Base-by-base conservation (phyloP, 2,329 filamentous ascomycete genomes). In the Phoma sp. region DNA sequence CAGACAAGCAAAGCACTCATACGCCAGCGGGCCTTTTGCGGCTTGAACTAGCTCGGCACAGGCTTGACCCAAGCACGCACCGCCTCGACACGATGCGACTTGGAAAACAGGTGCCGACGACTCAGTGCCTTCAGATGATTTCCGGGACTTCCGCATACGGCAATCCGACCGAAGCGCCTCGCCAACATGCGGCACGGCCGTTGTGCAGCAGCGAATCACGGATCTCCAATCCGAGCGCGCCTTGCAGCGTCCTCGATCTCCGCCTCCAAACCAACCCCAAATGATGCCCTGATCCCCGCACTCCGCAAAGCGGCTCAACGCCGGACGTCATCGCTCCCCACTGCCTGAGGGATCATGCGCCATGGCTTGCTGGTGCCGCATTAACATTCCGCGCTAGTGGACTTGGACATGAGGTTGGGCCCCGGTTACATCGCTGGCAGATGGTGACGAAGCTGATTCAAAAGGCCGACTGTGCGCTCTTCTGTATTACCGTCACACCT, bases 271-370 rank as follows among this genome's bases (percentile, higher is more conserved):
- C 52, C 46, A 50, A 25, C 9, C 46, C 52, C 30, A 49, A 50
- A 50, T 47, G 52, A 50, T 42, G 42, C 32, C 27, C 24, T 32
- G 32, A 55, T 47, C 52, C 52, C 52, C 52, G 52, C 52, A 45
- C 52, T 55, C 52, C 52, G 37, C 52, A 55, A 38, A 41, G 52
- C 52, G 52, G 52, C 52, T 55, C 52, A 50, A 50, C 36, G 13
- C 27, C 9, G 18, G 52, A 55, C 52, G 52, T 55, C 52, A 55
- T 55, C 8, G 46, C 25, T 39, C 36, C 27, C 47, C 46, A 47
- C 30, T 38, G 36, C 11, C 24, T 41, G 4, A 29, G 27, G 49
- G 36, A 47, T 42, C n/a, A 37, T 52, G 43, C 49, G 27, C 42
- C 43, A 33, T 47, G 43, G 49, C 41, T 37, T 52, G 18, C 30